Base-by-base conservation (phyloP, 2,329 filamentous ascomycete genomes). In the Bipolaris cookei region DNA sequence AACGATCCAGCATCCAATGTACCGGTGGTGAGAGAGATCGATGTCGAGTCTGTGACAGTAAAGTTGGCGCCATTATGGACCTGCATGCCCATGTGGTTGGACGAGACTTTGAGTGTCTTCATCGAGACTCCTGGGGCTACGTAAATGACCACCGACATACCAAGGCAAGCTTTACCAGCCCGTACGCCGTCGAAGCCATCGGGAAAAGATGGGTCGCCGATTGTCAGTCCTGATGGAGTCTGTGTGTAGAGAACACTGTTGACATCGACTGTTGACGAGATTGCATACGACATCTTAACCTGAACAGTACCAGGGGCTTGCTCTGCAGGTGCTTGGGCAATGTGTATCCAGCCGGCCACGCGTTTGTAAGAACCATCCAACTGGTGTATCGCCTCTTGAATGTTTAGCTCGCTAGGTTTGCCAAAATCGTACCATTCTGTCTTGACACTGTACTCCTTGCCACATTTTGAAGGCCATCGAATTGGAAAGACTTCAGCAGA, bases 51-150 rank as follows among this genome's bases (percentile, higher is more conserved):
- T 5, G 63, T 74, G 35, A 79, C 70, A n/a, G 60, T 56, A 37
- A 73, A 67, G 25, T 72, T 56, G 28, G 70, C 63, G 11, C 73
- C 71, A 6, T 69, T 58, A 25, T 76, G 73, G 8, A 78, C 63
- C 5, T 74, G 64, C 63, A 80, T 72, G 20, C 77, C 71, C 37
- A 80, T 63, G 51, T 80, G 76, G 3, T 67, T 70, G 13, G 74
- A 73, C 3, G 61, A 56, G 16, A 80, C 57, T 10, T 72, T 67
- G 32, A 79, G 66, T 11, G 73, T 72, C 10, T 76, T 64, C 1
- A 80, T 51, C 3, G 58, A 58, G 3, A 71, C 59, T 6, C 72
- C 71, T 7, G 69, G 48, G n/a, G 70, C 70, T 54, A 80, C 64
- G 51, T 76, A 77, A 3, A 80, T 54, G 0, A 69, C 67, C 10